Conservation (phyloP, 805 yeast genomes). For the Starmerella roubikii region DNA sequence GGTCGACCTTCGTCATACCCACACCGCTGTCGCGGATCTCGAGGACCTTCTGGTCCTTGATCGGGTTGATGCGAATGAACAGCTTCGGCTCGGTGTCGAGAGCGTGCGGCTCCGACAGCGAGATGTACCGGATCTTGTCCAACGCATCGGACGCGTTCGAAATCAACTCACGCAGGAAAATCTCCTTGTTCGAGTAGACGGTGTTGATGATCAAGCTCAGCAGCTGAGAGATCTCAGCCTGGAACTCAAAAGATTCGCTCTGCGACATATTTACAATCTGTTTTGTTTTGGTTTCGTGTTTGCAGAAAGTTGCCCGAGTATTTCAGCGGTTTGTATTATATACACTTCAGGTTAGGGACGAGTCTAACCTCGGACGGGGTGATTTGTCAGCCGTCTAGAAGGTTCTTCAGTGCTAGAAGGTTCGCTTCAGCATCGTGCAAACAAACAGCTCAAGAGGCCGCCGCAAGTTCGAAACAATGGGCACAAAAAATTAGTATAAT, state of each 20-base stretch:
- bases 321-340: conserved; percentile 4
- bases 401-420: conserved; percentile 4
- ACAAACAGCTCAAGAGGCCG: too few species aligned
- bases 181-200: conserved; percentile 98
- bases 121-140: conserved; percentile 96
- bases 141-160: conserved; percentile 99
- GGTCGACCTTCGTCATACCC: conserved; percentile 99
- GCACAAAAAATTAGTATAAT: not conserved
- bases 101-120: conserved; percentile 79
- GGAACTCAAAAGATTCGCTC: conserved; percentile 54
- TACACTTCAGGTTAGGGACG: conserved; percentile 9
- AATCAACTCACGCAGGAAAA: conserved; percentile 95
- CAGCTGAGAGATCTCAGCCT: conserved; percentile 99
- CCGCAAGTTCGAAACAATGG: too few species aligned
- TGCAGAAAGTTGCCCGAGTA: not conserved
- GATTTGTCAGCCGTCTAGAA: conserved; percentile 11
- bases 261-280: conserved; percentile 20
- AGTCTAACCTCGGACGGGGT: not conserved
- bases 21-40: conserved; percentile 99
- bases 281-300: not conserved
- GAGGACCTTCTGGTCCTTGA: conserved; percentile 81
- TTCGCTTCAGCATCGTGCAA: not conserved
- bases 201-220: conserved; percentile 99
- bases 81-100: conserved; percentile 92
- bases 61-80: conserved; percentile 94